Base-by-base conservation (phyloP, 2,329 filamentous ascomycete species). In the Zasmidium angulare region DNA sequence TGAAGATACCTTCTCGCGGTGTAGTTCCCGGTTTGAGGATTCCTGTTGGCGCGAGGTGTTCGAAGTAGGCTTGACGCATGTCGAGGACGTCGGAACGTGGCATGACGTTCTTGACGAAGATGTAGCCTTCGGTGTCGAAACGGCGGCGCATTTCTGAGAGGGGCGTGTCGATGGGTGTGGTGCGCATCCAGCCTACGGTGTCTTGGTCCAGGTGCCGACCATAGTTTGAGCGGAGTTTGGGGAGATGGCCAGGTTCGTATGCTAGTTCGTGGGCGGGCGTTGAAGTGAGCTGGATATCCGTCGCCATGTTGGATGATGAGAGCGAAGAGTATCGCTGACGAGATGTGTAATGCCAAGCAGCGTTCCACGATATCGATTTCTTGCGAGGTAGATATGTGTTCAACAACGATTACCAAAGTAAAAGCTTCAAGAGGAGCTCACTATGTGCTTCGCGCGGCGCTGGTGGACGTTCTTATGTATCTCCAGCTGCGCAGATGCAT, bases 61-160 rank as follows among this genome's bases (percentile, higher is more conserved):
- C 53, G 63, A 80, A 80, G 62, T 79, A 79, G 31, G 55, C 55
- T 60, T 75, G 69, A 17, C 78, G 69, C 50, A 74, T 73, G 59
- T 76, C 72, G 19, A 78, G 66, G 3, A 81, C 78, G 55, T 77
- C 75, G 50, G 74, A 72, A n/a, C 77, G 70, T 4, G 77, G 77
- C 21, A 80, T 63, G 6, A 79, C 56, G 4, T 72, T 70, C 53
- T 79, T 79, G 31, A 80, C 65, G 59, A 75, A 78, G 23, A 80
- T 62, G 62, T 79, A 79, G 23, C 77, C 76, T 53, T 79, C 77
- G 14, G 68, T 62, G 21, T 72, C 54, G 36, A 75, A 74, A 6
- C 75, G 75, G 40, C 68, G 65, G 23, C 75, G 72, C 63, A 79
- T 72, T 50, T 78, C 72, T 31, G 73, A 67, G 9, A 77, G 57